These are phyloP conservation scores for Plectosphaerella plurivora DNA, from an alignment of 2,329 filamentous ascomycete species.

Conservation along the genomic window DNA sequence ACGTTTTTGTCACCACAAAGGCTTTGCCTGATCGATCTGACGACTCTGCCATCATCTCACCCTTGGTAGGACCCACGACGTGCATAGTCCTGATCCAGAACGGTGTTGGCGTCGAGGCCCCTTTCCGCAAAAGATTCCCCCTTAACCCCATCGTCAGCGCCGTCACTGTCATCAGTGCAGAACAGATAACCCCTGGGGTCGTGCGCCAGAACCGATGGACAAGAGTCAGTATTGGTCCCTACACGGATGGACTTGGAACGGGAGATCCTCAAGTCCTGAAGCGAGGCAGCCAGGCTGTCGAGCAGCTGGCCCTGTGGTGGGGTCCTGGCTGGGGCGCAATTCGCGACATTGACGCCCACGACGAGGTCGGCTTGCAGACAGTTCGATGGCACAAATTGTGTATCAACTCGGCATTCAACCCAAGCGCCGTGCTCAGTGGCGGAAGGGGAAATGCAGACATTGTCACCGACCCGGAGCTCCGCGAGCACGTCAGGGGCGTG, in stretches of 20 bases:
- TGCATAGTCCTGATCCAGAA: conserved; percentile 67
- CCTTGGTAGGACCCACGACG: conserved; percentile 49
- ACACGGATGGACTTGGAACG: conserved; percentile 44
- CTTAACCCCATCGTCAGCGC: conserved; percentile 57
- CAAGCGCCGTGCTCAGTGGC: conserved; percentile 62
- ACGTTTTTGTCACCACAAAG: conserved; percentile 67
- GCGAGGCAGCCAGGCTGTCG: conserved; percentile 36
- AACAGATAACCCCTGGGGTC: conserved; percentile 57
- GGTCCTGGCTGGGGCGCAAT: conserved; percentile 50
- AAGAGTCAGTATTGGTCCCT: conserved; percentile 64
- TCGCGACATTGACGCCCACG: conserved; percentile 59
- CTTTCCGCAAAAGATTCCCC: conserved; percentile 60
- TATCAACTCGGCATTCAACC: conserved; percentile 74
- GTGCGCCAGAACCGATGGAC: conserved; percentile 73
- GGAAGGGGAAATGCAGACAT: conserved; percentile 63
- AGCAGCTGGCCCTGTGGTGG: conserved; percentile 47
- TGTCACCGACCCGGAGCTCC: conserved; percentile 58
- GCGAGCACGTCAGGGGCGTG: conserved; percentile 56
- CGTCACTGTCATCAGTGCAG: conserved; percentile 66
- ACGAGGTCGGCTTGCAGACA: conserved; percentile 62
- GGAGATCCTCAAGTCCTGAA: conserved; percentile 23
- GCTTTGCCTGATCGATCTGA: conserved; percentile 60
- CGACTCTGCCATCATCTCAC: conserved; percentile 57
- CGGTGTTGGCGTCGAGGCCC: conserved; percentile 65
- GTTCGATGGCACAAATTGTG: conserved; percentile 74